Base-by-base conservation (phyloP, 345 rosid species). In the Eucalyptus victrix region DNA sequence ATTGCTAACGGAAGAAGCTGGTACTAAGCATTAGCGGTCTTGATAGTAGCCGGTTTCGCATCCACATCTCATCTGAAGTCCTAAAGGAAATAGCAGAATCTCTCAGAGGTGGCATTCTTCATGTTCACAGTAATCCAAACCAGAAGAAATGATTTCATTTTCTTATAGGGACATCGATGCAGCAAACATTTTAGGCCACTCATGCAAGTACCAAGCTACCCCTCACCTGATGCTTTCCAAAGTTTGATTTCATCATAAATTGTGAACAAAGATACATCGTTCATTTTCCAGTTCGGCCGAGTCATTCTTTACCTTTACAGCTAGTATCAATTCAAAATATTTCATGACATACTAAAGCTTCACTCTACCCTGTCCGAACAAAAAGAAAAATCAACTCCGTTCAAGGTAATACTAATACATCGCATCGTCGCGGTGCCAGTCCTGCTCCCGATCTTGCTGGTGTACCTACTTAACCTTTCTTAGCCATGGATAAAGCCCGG, bases 1-100 rank as follows among this genome's bases (percentile, higher is more conserved):
- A 54, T 88, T 86, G 54, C 37, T 88, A 42, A 90, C 91, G 12
- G 93, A 91, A 92, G 92, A 93, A 56, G 91, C 88, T 8, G 91
- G 93, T 65, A 91, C 23, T 10, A 17, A 4, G 37, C 58, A 86
- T 30, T 88, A 26, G 21, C 76, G 40, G 19, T 89, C 91, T 49
- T 86, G 28, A 54, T 32, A 28, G 26, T 45, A 69, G 56, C 45
- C 80, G 7, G 76, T 34, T 9, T 37, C 5, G 8, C 49, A 49
- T 53, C 85, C 15, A 26, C 11, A 28, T 37, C 28, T 11, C 24
- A 50, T 60, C 87, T 3, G 51, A 47, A 88, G 88, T 88, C 81
- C 89, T 56, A 86, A 88, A 72, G 49, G 8, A 37, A 76, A 37
- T 86, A 12, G 12, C 87, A 50, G 86, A 50, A 49, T 30, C 86